Conservation (phyloP, 2,329 filamentous ascomycete species). For the Dothidotthia symphoricarpi region DNA sequence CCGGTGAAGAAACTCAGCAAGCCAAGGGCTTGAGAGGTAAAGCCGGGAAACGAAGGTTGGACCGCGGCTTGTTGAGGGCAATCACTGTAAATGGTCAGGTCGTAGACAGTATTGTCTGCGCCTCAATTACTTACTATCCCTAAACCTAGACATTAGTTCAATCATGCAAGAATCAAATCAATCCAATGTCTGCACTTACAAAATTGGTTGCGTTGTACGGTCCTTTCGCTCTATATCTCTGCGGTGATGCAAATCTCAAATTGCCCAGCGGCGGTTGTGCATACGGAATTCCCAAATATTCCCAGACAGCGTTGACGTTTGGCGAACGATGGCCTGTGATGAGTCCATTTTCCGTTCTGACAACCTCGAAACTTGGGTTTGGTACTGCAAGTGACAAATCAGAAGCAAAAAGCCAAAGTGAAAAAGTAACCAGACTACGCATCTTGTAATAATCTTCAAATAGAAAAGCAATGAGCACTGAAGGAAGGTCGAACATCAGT, state of each 20-base stretch:
- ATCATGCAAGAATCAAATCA: neutral
- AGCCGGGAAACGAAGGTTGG: conserved; percentile 20
- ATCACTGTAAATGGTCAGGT: conserved; percentile 14
- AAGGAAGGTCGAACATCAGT: no score
- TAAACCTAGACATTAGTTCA: conserved; percentile 1
- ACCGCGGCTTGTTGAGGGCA: conserved; percentile 21
- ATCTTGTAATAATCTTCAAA: no score
- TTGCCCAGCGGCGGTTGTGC: conserved; percentile 33
- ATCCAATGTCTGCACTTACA: conserved; percentile 4
- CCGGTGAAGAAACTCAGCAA: conserved; percentile 20
- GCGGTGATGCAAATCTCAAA: conserved; percentile 31
- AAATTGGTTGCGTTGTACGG: conserved; percentile 13
- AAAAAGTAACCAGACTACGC: no score
- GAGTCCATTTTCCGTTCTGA: conserved; percentile 13
- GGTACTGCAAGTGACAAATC: no score
- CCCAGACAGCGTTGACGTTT: conserved; percentile 18
- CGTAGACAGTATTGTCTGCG: neutral
- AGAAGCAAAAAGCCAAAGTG: no score
- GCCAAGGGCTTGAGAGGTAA: conserved; percentile 18
- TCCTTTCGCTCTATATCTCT: conserved; percentile 10
- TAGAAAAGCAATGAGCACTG: no score
- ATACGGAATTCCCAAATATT: conserved; percentile 39
- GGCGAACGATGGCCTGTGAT: conserved; percentile 25
- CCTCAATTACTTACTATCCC: conserved; percentile 10
- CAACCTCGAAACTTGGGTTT: no score